Percentiles rank a stretch among this genome's conserved stretches.
Evolutionary conservation across 176 grass and related monocot genomes (phyloP).

Genomic region (Avena sativa): DNA sequence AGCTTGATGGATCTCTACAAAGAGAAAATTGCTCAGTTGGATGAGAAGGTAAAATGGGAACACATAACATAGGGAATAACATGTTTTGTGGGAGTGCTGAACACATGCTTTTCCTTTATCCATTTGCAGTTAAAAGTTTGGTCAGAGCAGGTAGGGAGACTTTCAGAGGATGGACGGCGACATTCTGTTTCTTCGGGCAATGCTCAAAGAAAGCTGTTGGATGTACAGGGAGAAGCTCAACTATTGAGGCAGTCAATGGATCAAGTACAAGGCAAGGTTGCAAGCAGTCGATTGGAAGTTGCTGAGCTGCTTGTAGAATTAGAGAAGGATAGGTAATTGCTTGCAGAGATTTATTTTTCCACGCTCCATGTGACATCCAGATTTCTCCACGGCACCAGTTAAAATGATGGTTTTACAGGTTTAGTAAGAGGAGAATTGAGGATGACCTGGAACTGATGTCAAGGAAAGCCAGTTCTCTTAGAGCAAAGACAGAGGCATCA

Average conservation of each 20-base stretch:
- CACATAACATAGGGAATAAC: conserved; percentile 10
- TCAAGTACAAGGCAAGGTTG: conserved; percentile 57
- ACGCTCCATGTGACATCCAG: conserved; percentile 9
- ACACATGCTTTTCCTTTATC: conserved; percentile 31
- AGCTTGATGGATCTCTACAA: conserved; percentile 73
- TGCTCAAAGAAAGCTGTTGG: conserved; percentile 63
- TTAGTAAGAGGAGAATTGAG: conserved; percentile 79
- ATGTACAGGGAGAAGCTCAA: conserved; percentile 57
- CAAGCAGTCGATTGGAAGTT: conserved; percentile 60
- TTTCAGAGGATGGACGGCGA: conserved; percentile 62
- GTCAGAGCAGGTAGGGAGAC: conserved; percentile 63
- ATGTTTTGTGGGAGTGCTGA: conserved; percentile 14
- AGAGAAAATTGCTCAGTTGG: conserved; percentile 60
- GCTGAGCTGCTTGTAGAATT: conserved; percentile 70
- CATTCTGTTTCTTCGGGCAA: conserved; percentile 55
- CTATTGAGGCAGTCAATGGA: conserved; percentile 56
- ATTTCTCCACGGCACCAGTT: neutral
- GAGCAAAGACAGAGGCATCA: conserved; percentile 58
- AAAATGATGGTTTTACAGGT: conserved; percentile 54
- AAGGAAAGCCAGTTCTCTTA: conserved; percentile 68
- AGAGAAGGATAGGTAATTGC: conserved; percentile 77
- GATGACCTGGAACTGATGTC: conserved; percentile 77
- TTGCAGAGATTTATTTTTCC: conserved; percentile 1
- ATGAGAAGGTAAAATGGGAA: conserved; percentile 65
- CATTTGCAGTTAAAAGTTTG: conserved; percentile 71